Conservation (phyloP, 2,329 filamentous ascomycete species). For the Aspergillus chevalieri region DNA sequence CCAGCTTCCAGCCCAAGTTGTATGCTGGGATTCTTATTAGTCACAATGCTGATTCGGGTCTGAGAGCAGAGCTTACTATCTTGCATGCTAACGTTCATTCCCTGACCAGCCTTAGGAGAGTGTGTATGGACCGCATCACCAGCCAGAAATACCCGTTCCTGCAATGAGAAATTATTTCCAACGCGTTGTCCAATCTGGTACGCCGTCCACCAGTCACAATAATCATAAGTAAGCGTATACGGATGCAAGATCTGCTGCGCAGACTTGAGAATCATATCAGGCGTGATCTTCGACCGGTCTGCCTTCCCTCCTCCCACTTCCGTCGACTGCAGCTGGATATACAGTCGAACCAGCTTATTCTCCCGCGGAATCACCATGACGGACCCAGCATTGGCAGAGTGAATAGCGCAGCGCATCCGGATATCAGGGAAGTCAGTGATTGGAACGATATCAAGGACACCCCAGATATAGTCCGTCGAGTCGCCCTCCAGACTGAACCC, state of each 20-base stretch:
- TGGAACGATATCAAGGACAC: slow-evolving; percentile 47
- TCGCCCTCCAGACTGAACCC: slow-evolving; percentile 54
- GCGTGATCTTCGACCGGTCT: slow-evolving; percentile 59
- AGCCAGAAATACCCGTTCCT: slow-evolving; percentile 60
- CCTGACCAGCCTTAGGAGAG: slow-evolving; percentile 42
- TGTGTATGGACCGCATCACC: slow-evolving; percentile 60
- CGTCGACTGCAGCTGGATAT: slow-evolving; percentile 55
- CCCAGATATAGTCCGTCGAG: slow-evolving; percentile 42
- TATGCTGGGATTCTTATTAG: slow-evolving; percentile 28
- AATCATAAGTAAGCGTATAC: slow-evolving; percentile 59
- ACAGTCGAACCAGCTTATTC: slow-evolving; percentile 57
- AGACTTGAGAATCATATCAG: slow-evolving; percentile 55
- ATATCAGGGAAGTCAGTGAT: slow-evolving; percentile 53
- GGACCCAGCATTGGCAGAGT: slow-evolving; percentile 51
- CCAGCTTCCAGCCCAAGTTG: slow-evolving; percentile 55
- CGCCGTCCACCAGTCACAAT: slow-evolving; percentile 63
- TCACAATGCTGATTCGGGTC: neutral
- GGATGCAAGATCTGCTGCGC: slow-evolving; percentile 61
- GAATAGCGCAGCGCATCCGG: slow-evolving; percentile 53
- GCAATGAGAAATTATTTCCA: slow-evolving; percentile 50
- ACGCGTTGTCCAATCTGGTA: slow-evolving; percentile 65
- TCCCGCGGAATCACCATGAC: slow-evolving; percentile 62
- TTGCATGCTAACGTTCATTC: slow-evolving; percentile 68
- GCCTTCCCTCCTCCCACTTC: slow-evolving; percentile 40
- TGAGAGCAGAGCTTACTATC: slow-evolving; percentile 37